Evolutionary conservation across 1,284 basidiomycete species (phyloP), one percentile per base, ranked within the genome.

Genomic region (Ceratobasidium sp.): DNA sequence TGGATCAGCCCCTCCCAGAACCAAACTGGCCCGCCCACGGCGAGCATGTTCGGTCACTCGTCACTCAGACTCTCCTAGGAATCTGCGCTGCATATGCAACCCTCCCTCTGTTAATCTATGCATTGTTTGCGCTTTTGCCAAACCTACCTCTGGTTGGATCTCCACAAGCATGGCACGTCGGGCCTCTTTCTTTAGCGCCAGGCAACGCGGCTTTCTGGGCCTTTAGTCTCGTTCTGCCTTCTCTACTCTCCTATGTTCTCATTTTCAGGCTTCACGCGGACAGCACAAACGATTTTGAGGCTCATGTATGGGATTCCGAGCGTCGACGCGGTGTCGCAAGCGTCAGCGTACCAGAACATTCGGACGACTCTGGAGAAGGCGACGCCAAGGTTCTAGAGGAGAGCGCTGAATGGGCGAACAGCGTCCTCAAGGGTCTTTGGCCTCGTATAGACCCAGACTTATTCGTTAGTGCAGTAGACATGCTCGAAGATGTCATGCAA

Each of bases 401-500:
- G 80, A 85, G 84, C 68, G 83, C 83, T 17, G 85, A 86, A 69
- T 86, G 85, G 85, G 80, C 82, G 32, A 86, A 86, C 73, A 79
- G 82, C 22, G 57, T 85, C 15, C 76, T 86, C 56, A 79, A 81
- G 43, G 83, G 83, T 11, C 79, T 85, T 3, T 85, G 85, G 84
- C 85, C 85, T 1, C 83, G 84, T 74, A 80, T 86, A 64, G 85
- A 86, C 76, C 82, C 85, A 7, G 82, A 84, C 76, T 79, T 85
- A 71, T 85, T 86, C 79, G 80, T 77, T 49, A 82, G 82, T 2
- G 68, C 82, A 17, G 79, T 85, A 0, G 85, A 86, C 79, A 83
- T 85, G 82, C 78, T 86, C 0, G 85, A 86, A 79, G 85, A 85
- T 78, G 84, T 86, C 73, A 86, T 86, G 85, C 85, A 86, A 77